These are phyloP conservation scores for Geosmithia putterillii DNA, from an alignment of 2,329 filamentous ascomycete species.

Conservation along the genomic window DNA sequence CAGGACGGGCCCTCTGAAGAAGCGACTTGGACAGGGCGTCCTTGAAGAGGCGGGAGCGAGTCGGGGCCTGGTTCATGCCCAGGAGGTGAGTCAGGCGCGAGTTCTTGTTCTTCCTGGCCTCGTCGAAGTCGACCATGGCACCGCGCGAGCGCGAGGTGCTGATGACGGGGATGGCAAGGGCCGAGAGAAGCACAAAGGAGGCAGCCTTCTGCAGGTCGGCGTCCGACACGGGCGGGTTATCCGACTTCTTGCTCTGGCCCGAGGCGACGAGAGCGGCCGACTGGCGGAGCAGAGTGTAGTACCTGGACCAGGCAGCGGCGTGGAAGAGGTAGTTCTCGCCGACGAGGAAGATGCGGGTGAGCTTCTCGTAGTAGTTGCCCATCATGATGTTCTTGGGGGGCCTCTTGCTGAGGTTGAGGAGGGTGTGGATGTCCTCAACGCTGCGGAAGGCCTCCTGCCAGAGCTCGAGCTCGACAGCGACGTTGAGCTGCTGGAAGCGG, in stretches of 20 bases:
- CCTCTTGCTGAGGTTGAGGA: slow-evolving; percentile 94
- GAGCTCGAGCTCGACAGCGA: slow-evolving; percentile 91
- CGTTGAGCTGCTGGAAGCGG: slow-evolving; percentile 95
- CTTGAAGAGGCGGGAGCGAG: slow-evolving; percentile 83
- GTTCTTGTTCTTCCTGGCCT: slow-evolving; percentile 98
- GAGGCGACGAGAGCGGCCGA: slow-evolving; percentile 72
- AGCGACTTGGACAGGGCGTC: slow-evolving; percentile 93
- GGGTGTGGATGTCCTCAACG: slow-evolving; percentile 96
- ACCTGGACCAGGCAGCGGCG: slow-evolving; percentile 91
- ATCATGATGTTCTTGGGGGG: slow-evolving; percentile 99
- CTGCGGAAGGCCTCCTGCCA: slow-evolving; percentile 99
- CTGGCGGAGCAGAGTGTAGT: slow-evolving; percentile 91
- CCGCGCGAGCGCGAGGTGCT: slow-evolving; percentile 94
- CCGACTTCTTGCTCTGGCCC: slow-evolving; percentile 82
- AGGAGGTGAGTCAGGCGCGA: slow-evolving; percentile 90
- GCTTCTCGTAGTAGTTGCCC: slow-evolving; percentile 99
- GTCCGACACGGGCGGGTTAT: slow-evolving; percentile 83
- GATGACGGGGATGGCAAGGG: slow-evolving; percentile 96
- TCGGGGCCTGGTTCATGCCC: slow-evolving; percentile 83
- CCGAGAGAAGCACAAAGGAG: slow-evolving; percentile 89
- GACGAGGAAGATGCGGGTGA: slow-evolving; percentile 95
- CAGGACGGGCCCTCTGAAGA: slow-evolving; percentile 79
- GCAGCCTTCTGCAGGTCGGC: slow-evolving; percentile 87
- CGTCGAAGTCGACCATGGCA: slow-evolving; percentile 91
- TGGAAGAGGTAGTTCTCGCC: slow-evolving; percentile 99